A percentile compares a stretch with the other conserved stretches of the same genome.
Conservation (phyloP, 257 asterid genomes). For the Paraleonurus japonicus region DNA sequence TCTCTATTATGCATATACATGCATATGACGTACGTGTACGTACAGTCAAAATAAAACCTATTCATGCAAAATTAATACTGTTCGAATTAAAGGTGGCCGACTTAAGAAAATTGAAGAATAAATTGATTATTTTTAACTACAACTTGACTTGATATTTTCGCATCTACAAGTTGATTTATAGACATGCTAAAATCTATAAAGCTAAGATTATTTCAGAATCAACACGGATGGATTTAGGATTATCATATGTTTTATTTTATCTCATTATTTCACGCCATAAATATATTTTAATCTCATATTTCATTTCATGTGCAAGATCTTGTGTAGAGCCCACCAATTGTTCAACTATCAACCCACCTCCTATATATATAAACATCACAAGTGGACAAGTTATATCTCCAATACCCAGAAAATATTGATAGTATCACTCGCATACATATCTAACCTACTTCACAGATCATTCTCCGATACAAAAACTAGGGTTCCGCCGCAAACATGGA, state of each 20-base stretch:
- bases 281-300: background rate
- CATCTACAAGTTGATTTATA: background rate
- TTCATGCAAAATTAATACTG: background rate
- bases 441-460: background rate
- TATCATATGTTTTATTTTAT: too few relatives aligned
- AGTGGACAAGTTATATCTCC: constrained; percentile 22
- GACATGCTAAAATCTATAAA: too few relatives aligned
- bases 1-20: too few relatives aligned
- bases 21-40: background rate
- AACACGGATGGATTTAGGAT: too few relatives aligned
- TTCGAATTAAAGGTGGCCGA: background rate
- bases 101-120: background rate
- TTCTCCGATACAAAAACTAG: background rate
- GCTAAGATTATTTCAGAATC: too few relatives aligned
- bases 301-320: too few relatives aligned
- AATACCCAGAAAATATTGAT: constrained; percentile 13
- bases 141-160: constrained; percentile 12
- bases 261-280: too few relatives aligned
- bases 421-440: background rate
- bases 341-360: too few relatives aligned
- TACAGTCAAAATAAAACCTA: too few relatives aligned
- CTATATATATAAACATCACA: constrained; percentile 33
- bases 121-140: constrained; percentile 8
- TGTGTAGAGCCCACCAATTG: too few relatives aligned
- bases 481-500: constrained; percentile 38